Evolutionary conservation across 345 rosid genomes (phyloP).

Genomic region (Passiflora organensis): DNA sequence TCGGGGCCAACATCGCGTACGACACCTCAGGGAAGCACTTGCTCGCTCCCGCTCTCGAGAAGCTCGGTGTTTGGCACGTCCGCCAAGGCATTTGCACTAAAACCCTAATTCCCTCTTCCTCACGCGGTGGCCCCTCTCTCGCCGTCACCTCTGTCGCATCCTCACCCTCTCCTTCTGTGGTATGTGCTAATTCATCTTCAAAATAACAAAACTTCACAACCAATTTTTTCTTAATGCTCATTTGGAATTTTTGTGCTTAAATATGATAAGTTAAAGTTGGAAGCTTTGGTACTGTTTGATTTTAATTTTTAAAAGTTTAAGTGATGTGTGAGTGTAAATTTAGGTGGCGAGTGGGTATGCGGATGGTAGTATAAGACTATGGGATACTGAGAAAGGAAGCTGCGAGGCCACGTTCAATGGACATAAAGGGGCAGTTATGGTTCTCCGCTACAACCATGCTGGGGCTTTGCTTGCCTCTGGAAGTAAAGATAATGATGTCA

Average conservation of each 20-base stretch:
- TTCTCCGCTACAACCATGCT: constrained; percentile 50
- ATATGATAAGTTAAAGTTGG: too few species aligned
- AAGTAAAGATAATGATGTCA: constrained; percentile 85
- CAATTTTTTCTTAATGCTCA: neutral
- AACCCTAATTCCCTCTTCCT: constrained; percentile 56
- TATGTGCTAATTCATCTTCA: too few species aligned
- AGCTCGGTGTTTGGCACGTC: constrained; percentile 82
- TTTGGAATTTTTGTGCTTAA: neutral
- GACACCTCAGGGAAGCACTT: constrained; percentile 65
- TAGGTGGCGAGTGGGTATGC: constrained; percentile 58
- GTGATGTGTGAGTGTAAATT: constrained; percentile 11
- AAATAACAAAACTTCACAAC: neutral
- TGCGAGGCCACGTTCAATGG: constrained; percentile 73
- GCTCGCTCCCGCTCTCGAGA: constrained; percentile 79
- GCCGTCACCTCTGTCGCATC: constrained; percentile 58
- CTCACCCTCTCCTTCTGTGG: constrained; percentile 50
- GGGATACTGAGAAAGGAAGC: constrained; percentile 80
- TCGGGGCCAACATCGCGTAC: constrained; percentile 58
- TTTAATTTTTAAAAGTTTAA: neutral
- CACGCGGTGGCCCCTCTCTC: constrained; percentile 39
- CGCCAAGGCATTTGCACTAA: constrained; percentile 79
- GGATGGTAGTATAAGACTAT: constrained; percentile 82
- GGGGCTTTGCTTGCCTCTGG: constrained; percentile 90
- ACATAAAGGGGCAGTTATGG: constrained; percentile 87
- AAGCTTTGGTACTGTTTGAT: neutral